These are phyloP conservation scores for Berberis vulgaris DNA, from an alignment of 164 flowering plant species.

Conservation along the genomic window DNA sequence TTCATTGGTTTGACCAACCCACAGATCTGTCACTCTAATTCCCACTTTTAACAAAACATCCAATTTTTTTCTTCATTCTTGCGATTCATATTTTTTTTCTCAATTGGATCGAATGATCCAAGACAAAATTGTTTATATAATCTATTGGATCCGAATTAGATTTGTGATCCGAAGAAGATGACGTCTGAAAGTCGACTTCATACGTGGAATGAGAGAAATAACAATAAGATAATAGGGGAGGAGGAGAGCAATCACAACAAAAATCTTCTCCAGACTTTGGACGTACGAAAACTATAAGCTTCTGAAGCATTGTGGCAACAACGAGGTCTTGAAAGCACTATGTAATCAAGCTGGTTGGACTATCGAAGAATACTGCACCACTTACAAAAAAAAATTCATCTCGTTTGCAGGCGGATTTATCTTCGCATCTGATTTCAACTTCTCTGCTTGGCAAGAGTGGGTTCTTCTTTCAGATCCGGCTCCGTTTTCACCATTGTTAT, in stretches of 20 bases:
- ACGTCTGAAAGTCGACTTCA: conserved; percentile 76
- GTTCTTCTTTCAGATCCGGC: not conserved
- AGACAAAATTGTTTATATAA: too few species aligned
- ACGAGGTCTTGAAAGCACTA: conserved; percentile 85
- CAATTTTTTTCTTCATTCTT: too few species aligned
- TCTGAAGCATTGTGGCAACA: conserved; percentile 90
- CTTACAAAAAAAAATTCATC: conserved; percentile 56
- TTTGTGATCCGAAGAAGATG: conserved; percentile 17
- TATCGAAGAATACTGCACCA: conserved; percentile 84
- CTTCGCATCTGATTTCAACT: not conserved
- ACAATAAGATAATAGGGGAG: conserved; percentile 74
- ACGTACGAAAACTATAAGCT: conserved; percentile 79
- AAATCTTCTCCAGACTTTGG: conserved; percentile 75
- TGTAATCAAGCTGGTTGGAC: conserved; percentile 88
- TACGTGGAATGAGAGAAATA: conserved; percentile 91
- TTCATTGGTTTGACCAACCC: too few species aligned
- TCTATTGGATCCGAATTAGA: too few species aligned
- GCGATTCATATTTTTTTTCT: too few species aligned
- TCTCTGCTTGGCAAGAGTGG: conserved; percentile 2
- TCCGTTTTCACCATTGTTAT: not conserved
- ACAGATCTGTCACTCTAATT: too few species aligned
- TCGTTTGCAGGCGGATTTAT: not conserved
- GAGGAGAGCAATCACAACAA: conserved; percentile 78
- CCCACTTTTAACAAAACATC: too few species aligned
- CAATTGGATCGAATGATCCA: too few species aligned